phyloP scores from a whole-genome alignment of 257 asterid species.

The Solanum bulbocastanum region DNA sequence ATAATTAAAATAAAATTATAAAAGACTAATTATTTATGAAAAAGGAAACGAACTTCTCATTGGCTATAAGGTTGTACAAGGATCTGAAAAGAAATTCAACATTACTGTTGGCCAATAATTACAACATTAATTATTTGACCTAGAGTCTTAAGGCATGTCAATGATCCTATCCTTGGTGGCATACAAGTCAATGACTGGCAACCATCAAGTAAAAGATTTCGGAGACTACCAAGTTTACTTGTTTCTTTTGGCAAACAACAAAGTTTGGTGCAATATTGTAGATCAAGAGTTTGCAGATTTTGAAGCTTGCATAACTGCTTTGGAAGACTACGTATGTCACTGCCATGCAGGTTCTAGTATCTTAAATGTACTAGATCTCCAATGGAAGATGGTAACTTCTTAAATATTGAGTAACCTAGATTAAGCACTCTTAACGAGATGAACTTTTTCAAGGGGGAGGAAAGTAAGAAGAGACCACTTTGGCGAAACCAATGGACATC shows the following conservation, averaged over 20 bases:
- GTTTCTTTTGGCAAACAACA: background rate
- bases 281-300: background rate
- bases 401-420: background rate
- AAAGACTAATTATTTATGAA: too few species aligned
- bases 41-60: too few species aligned
- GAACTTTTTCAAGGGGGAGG: background rate
- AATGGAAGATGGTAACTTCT: background rate
- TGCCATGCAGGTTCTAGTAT: accelerated
- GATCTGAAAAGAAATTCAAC: too few species aligned
- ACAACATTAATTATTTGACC: too few species aligned
- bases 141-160: background rate
- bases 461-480: background rate
- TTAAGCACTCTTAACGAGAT: background rate
- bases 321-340: background rate
- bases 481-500: background rate
- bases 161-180: background rate
- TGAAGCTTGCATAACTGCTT: background rate
- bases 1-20: too few species aligned
- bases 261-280: accelerated
- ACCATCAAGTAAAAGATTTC: background rate
- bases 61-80: too few species aligned
- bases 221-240: background rate
- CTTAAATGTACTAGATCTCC: constrained; percentile 1
- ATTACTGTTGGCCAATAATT: too few species aligned
- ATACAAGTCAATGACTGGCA: accelerated